Evolutionary conservation across 768 basidiomycete species (phyloP).

Genomic region (Mycena pura): DNA sequence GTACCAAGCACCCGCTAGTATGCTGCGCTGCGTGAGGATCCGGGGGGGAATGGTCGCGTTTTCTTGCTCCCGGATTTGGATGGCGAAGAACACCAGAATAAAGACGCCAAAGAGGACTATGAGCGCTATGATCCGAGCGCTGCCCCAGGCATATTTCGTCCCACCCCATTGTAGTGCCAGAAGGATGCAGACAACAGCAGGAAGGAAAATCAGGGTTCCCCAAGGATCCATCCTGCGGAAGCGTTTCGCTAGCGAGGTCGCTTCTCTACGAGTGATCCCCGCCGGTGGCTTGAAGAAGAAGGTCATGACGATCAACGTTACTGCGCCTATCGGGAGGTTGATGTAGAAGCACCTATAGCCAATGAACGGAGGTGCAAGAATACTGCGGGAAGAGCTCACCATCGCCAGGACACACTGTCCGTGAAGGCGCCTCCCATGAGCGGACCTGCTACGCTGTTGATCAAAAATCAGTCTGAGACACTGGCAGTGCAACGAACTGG

Average conservation of each 20-base stretch:
- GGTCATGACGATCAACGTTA: constrained; percentile 17
- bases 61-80: constrained; percentile 15
- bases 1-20: constrained; percentile 14
- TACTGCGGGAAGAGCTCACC: not conserved
- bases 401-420: constrained; percentile 25
- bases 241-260: not conserved
- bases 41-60: constrained; percentile 22
- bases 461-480: no score
- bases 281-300: constrained; percentile 28
- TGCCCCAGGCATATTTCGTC: constrained; percentile 47
- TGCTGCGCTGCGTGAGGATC: constrained; percentile 21
- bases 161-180: constrained; percentile 56
- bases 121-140: constrained; percentile 18
- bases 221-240: constrained; percentile 22
- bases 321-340: constrained; percentile 20
- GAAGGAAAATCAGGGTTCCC: constrained; percentile 23
- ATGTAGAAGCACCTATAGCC: constrained; percentile 31
- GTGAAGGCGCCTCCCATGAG: constrained; percentile 39
- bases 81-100: constrained; percentile 12
- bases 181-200: constrained; percentile 22
- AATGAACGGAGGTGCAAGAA: constrained; percentile 35
- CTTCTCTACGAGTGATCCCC: not conserved
- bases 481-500: no score
- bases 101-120: constrained; percentile 19
- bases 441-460: constrained; percentile 32